Conservation (phyloP, 441 rosid genomes). For the Eutrema salsugineum region DNA sequence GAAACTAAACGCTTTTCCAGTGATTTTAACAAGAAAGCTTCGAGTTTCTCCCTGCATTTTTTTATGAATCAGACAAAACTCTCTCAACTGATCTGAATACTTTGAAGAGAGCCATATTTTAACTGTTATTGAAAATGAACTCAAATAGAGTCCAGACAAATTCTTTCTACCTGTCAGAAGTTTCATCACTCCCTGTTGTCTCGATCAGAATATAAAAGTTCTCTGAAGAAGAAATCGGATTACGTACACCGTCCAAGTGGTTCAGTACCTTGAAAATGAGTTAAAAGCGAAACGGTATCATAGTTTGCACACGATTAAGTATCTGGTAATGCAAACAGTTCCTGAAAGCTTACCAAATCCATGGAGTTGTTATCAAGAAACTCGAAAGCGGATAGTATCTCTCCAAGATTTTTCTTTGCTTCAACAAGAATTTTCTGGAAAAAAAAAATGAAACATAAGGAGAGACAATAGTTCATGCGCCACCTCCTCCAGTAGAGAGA, state of each 20-base stretch:
- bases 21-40: conserved; percentile 73
- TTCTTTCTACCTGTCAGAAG: conserved; percentile 56
- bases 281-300: neutral
- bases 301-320: neutral
- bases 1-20: conserved; percentile 82
- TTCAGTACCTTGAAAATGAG: conserved; percentile 49
- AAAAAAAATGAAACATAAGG: neutral
- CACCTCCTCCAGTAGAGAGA: neutral
- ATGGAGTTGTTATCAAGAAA: conserved; percentile 76
- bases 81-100: conserved; percentile 2
- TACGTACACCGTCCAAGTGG: conserved; percentile 81
- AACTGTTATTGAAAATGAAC: neutral
- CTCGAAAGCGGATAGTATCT: conserved; percentile 87
- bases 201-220: conserved; percentile 88
- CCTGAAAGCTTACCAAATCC: conserved; percentile 56
- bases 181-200: conserved; percentile 80
- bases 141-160: neutral
- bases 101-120: neutral
- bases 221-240: conserved; percentile 72
- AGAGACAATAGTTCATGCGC: neutral
- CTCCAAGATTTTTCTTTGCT: conserved; percentile 92
- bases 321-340: neutral
- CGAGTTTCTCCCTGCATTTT: conserved; percentile 78
- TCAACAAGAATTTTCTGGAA: conserved; percentile 79
- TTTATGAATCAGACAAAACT: neutral